Conservation (phyloP, 2,329 filamentous ascomycete species). For the Colletotrichum navitas region DNA sequence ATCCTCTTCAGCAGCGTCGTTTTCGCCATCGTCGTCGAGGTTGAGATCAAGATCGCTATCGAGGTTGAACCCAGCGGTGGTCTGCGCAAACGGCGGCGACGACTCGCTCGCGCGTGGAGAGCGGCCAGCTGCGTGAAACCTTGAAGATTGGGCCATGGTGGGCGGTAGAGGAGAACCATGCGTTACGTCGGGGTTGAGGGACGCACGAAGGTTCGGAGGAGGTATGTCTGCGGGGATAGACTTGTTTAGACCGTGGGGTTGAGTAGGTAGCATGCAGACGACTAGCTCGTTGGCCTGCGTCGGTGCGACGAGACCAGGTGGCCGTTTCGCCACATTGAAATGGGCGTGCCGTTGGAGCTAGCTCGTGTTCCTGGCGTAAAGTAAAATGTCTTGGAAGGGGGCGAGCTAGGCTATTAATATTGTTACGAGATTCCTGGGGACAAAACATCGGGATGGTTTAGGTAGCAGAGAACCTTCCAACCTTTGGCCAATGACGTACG, state of each 20-base stretch:
- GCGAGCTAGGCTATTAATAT: slow-evolving; percentile 15
- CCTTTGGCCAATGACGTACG: slow-evolving; percentile 39
- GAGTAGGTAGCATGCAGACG: not conserved
- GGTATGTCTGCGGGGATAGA: not conserved
- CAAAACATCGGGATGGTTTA: slow-evolving; percentile 9
- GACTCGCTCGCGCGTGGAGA: slow-evolving; percentile 43
- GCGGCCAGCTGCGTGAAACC: slow-evolving; percentile 2
- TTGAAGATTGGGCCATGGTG: slow-evolving; percentile 29
- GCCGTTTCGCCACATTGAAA: slow-evolving; percentile 12
- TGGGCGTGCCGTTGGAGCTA: slow-evolving; percentile 4
- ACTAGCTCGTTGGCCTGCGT: not conserved
- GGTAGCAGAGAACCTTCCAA: not conserved
- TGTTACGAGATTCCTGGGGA: slow-evolving; percentile 15
- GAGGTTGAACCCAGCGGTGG: slow-evolving; percentile 53
- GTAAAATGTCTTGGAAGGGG: slow-evolving; percentile 18
- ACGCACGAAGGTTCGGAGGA: not conserved
- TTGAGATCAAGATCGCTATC: slow-evolving; percentile 51
- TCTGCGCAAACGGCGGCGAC: slow-evolving; percentile 56
- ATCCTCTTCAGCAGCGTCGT: slow-evolving; percentile 43
- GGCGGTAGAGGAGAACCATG: not conserved
- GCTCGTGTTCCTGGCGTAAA: slow-evolving; percentile 6
- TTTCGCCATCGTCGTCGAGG: slow-evolving; percentile 44
- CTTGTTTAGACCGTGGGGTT: slow-evolving; percentile 18
- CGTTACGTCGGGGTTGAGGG: slow-evolving; percentile 1
- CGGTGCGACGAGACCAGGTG: slow-evolving; percentile 5